Conservation (phyloP, 148 eudicot species). For the Gaultheria prostrata region DNA sequence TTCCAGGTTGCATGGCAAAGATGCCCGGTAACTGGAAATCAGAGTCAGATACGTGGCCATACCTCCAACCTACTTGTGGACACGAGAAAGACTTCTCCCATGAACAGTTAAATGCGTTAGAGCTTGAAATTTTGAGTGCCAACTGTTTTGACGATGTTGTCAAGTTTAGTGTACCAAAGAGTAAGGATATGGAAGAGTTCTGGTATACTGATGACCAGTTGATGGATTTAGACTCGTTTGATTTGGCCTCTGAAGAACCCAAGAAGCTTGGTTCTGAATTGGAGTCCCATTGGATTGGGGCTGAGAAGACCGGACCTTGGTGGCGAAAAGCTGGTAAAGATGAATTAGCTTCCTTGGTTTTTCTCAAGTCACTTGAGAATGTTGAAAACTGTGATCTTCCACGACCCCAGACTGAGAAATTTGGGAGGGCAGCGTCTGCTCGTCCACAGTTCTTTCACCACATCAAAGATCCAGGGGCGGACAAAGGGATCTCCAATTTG, state of each 20-base stretch:
- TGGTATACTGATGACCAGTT: constrained; percentile 15
- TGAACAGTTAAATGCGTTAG: constrained; percentile 18
- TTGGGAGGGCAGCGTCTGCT: constrained; percentile 13
- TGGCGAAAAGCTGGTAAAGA: constrained; percentile 29
- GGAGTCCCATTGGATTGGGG: constrained; percentile 31
- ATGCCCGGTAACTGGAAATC: constrained; percentile 7
- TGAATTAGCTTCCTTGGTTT: constrained; percentile 28
- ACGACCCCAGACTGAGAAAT: constrained; percentile 18
- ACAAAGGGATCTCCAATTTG: constrained; percentile 6
- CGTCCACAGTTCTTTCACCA: constrained; percentile 1
- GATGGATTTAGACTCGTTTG: constrained; percentile 15
- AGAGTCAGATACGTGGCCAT: constrained; percentile 22
- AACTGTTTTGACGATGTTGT: not conserved
- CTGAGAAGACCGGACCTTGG: constrained; percentile 35
- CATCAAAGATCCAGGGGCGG: constrained; percentile 9
- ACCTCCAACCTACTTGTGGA: constrained; percentile 11
- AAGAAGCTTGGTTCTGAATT: constrained; percentile 31
- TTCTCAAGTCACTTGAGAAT: constrained; percentile 17
- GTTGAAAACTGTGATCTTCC: constrained; percentile 25
- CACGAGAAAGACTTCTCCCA: not conserved
- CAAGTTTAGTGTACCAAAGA: not conserved
- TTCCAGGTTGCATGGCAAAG: constrained; percentile 16
- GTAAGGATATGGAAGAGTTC: constrained; percentile 13
- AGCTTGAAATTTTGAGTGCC: not conserved
- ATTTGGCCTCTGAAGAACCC: constrained; percentile 13